Percentiles rank a stretch among this genome's conserved stretches.
Conservation (phyloP, 176 grass and related monocot genomes). For the Lolium perenne region DNA sequence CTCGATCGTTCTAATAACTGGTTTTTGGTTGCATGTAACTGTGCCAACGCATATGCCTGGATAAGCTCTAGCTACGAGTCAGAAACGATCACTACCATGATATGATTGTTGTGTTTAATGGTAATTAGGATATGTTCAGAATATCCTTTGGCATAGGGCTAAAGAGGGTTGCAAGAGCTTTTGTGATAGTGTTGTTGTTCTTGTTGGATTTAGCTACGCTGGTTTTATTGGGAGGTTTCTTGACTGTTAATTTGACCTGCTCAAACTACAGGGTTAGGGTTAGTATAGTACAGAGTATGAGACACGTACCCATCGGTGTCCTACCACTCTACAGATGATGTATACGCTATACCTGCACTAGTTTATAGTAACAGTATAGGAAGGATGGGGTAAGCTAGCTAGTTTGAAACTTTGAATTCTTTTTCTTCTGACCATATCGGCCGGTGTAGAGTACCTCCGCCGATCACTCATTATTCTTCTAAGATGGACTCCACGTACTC, state of each 20-base stretch:
- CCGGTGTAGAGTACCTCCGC: neutral
- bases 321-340: neutral
- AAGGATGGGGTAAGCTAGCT: neutral
- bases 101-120: neutral
- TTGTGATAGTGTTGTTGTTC: constrained; percentile 25
- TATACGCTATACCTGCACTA: neutral
- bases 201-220: constrained; percentile 14
- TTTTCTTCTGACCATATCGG: neutral
- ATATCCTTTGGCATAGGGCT: constrained; percentile 42
- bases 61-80: neutral
- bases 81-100: neutral
- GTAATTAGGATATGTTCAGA: constrained; percentile 31
- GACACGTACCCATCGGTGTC: neutral
- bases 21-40: neutral
- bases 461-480: neutral
- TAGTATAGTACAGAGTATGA: neutral
- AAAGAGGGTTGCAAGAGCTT: constrained; percentile 3
- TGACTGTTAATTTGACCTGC: constrained; percentile 8
- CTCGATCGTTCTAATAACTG: neutral
- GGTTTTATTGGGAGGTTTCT: constrained; percentile 23
- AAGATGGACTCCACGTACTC: neutral
- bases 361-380: neutral
- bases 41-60: constrained; percentile 26
- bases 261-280: neutral
- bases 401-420: neutral